A percentile compares a stretch with the other conserved stretches of the same genome.
phyloP scores from a whole-genome alignment of 2,329 filamentous ascomycete genomes.

The Aulographum hederae region DNA sequence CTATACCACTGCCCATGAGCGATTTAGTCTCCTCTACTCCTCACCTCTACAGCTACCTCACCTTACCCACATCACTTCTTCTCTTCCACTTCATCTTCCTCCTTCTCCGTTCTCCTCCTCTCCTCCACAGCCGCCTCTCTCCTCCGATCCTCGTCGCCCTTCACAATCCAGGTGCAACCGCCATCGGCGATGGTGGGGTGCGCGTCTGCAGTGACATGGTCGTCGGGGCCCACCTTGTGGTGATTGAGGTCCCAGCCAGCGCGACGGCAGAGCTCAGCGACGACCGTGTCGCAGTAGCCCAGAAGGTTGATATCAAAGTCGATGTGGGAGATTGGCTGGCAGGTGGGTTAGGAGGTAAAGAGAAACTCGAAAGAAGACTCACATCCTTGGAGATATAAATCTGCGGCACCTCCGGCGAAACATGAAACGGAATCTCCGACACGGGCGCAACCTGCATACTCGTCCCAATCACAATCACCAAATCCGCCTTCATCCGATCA shows the following conservation, averaged over 20 bases:
- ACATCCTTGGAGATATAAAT: conserved; percentile 73
- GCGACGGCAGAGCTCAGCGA: conserved; percentile 67
- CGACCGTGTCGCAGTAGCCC: conserved; percentile 86
- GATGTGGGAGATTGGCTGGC: conserved; percentile 59
- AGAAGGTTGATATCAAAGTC: conserved; percentile 93
- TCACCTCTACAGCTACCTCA: no score
- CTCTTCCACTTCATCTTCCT: no score
- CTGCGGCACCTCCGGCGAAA: conserved; percentile 67
- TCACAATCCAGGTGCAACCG: no score
- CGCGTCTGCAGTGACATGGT: no score
- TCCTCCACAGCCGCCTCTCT: no score
- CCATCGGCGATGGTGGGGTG: no score
- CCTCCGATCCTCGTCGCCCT: no score
- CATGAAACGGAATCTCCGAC: conserved; percentile 68
- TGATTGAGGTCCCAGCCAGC: conserved; percentile 67
- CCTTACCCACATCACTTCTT: no score
- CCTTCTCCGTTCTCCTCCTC: no score
- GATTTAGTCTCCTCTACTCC: no score
- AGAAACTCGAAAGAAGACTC: conserved; percentile 12
- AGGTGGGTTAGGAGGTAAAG: conserved; percentile 1
- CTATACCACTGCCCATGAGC: no score
- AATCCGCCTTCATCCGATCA: conserved; percentile 63
- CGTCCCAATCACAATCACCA: conserved; percentile 91
- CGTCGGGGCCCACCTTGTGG: no score
- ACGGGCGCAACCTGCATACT: conserved; percentile 92